Evolutionary conservation across 2,329 filamentous ascomycete genomes (phyloP), one percentile per base, ranked within the genome.

Genomic region (Penicillium psychrosexuale): DNA sequence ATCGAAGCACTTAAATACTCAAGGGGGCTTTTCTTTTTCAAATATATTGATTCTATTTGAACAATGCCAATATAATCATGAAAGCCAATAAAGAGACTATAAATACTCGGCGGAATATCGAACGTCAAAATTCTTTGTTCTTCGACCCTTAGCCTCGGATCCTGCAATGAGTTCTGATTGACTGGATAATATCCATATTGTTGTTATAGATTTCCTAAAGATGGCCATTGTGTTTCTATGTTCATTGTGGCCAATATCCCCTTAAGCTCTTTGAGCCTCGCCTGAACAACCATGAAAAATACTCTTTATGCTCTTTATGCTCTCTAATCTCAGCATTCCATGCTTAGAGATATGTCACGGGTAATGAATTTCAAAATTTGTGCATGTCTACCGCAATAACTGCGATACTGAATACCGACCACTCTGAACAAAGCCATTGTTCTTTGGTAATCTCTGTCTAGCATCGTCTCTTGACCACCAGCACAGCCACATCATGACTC

Each of bases 401-500:
- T 19, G 5, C 9, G 6, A 19, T 38, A 19, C 17, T 15, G 3
- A 6, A 19, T 19, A 19, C 11, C 8, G 3, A 2, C 12, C 19
- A 39, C 37, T 24, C 28, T 31, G 28, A 30, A 39, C 19, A 31
- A 28, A 34, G 19, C 13, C 5, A 44, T 8, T 50, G 19, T 22
- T n/a, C 12, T 37, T 30, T 17, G 9, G 11, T 24, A 6, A 12
- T 15, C 27, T 9, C 13, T 37, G 12, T 13, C 24, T 47, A 63
- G 15, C 58, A 63, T 5, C 43, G 22, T 6, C 37, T 61, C 31
- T 58, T 63, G 2, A 72, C 61, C 44, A 72, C 53, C 54, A 72
- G 55, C 53, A 67, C 65, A 15, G 67, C 65, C 8, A 57, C 61
- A 60, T 72, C 70, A 62, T 72, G 70, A 19, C 61, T 62, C 30